A percentile compares a stretch with the other conserved stretches of the same genome.
phyloP scores from a whole-genome alignment of 805 yeast species.

The Barnettozyma pratensis region DNA sequence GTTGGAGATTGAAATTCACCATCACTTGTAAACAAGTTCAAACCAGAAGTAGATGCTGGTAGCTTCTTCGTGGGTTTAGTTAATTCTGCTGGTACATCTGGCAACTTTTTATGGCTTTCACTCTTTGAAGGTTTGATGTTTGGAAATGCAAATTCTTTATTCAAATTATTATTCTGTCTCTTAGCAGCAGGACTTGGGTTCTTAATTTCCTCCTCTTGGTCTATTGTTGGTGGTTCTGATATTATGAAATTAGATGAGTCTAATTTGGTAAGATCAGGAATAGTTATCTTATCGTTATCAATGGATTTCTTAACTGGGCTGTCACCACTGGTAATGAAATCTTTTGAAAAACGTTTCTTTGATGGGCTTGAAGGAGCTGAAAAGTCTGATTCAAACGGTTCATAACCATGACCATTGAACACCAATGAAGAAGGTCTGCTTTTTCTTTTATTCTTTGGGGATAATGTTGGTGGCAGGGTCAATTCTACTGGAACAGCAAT shows the following conservation, averaged over 20 bases:
- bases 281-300: slow-evolving; percentile 6
- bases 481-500: slow-evolving; percentile 35
- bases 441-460: slow-evolving; percentile 28
- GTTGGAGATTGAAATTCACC: slow-evolving; percentile 2
- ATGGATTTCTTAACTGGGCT: not conserved
- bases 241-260: not conserved
- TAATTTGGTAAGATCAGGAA: slow-evolving; percentile 10
- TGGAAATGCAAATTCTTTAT: slow-evolving; percentile 24
- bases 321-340: not conserved
- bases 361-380: not conserved
- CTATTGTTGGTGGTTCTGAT: slow-evolving; percentile 4
- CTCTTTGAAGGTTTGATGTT: slow-evolving; percentile 5
- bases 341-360: not conserved
- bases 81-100: not conserved
- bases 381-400: slow-evolving; percentile 16
- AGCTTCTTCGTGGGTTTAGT: slow-evolving; percentile 6
- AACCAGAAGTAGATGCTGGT: slow-evolving; percentile 7
- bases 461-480: slow-evolving; percentile 32
- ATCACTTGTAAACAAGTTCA: slow-evolving; percentile 4
- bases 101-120: not conserved
- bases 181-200: slow-evolving; percentile 25
- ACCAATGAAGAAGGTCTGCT: slow-evolving; percentile 27
- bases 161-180: slow-evolving; percentile 19
- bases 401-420: slow-evolving; percentile 34
- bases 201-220: slow-evolving; percentile 22